Conservation (phyloP, 2,329 filamentous ascomycete genomes). For the Claviceps quebecensis region DNA sequence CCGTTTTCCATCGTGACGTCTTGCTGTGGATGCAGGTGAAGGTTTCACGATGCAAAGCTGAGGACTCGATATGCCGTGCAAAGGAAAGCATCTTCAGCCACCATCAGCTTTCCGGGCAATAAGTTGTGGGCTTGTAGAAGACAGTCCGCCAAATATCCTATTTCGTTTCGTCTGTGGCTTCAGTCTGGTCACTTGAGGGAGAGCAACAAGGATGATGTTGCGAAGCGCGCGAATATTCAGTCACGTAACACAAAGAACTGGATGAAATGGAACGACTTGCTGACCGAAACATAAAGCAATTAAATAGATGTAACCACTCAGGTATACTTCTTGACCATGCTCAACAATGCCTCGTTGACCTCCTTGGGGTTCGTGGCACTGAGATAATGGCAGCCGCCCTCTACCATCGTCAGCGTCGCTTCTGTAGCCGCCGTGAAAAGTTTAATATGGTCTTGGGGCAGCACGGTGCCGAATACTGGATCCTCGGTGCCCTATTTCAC, state of each 20-base stretch:
- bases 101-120: too few species aligned
- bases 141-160: too few species aligned
- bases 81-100: too few species aligned
- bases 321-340: constrained; percentile 24
- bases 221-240: neutral
- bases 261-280: neutral
- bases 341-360: constrained; percentile 28
- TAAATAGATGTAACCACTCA: neutral
- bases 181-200: too few species aligned
- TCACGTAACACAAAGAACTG: too few species aligned
- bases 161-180: too few species aligned
- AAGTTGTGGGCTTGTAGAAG: too few species aligned
- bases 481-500: constrained; percentile 29
- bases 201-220: neutral
- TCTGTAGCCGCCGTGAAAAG: constrained; percentile 32
- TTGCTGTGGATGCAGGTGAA: too few species aligned
- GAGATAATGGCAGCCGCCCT: constrained; percentile 34
- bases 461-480: constrained; percentile 24
- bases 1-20: too few species aligned
- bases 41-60: too few species aligned
- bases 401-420: constrained; percentile 27
- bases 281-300: neutral
- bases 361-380: constrained; percentile 34
- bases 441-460: constrained; percentile 34
- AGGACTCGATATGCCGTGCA: too few species aligned